These are phyloP conservation scores for Xenoacremonium recifei DNA, from an alignment of 2,329 filamentous ascomycete species.

Conservation along the genomic window DNA sequence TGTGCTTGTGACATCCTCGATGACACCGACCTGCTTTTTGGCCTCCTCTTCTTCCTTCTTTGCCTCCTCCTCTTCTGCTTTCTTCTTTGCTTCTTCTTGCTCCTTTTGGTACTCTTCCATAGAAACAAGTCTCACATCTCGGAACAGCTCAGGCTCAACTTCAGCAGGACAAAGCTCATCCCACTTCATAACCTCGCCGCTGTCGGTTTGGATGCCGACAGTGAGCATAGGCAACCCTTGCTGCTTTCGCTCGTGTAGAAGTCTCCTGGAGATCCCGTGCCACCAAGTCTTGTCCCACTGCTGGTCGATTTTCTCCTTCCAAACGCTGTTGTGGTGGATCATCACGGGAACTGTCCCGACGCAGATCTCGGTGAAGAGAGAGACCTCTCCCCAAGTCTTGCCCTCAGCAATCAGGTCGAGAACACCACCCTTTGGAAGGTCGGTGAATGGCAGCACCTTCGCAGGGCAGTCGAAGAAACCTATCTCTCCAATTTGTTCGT, in stretches of 20 bases:
- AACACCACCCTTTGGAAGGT: constrained; percentile 8
- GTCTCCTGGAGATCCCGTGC: constrained; percentile 13
- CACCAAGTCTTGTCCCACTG: constrained; percentile 27
- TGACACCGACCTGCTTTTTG: no score
- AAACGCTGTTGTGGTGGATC: constrained; percentile 27
- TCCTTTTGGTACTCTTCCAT: no score
- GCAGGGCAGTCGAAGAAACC: constrained; percentile 20
- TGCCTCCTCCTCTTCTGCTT: background rate
- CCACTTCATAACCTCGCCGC: constrained; percentile 18
- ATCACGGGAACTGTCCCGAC: constrained; percentile 26
- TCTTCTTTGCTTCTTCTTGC: background rate
- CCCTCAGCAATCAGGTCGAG: constrained; percentile 5
- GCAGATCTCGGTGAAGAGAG: constrained; percentile 28
- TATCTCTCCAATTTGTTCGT: constrained; percentile 17
- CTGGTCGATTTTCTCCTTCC: constrained; percentile 16
- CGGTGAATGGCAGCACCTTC: constrained; percentile 13
- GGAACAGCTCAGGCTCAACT: constrained; percentile 24
- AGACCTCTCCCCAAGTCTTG: constrained; percentile 22
- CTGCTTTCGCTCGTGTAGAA: constrained; percentile 16
- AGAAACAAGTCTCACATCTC: constrained; percentile 10
- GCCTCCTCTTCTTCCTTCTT: background rate
- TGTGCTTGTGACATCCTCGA: background rate
- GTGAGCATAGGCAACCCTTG: constrained; percentile 13
- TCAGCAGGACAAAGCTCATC: constrained; percentile 22
- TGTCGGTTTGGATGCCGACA: constrained; percentile 14